Conservation (phyloP, 306 rosid genomes). For the Pachyrhizus erosus region DNA sequence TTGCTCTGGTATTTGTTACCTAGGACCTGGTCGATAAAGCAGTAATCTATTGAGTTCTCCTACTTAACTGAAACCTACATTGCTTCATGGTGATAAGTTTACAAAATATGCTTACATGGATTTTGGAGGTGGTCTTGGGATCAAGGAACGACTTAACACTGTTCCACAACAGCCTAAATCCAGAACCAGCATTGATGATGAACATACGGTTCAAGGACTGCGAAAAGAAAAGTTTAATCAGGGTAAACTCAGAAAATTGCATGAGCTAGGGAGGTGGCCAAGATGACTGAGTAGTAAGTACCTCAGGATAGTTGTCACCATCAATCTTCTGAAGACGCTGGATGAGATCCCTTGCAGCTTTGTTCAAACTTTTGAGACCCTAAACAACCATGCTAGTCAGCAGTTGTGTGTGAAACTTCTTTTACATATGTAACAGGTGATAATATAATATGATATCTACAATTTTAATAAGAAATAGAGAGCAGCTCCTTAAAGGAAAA, state of each 20-base stretch:
- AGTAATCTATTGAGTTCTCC: slow-evolving; percentile 39
- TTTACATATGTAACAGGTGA: slow-evolving; percentile 7
- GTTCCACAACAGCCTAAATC: slow-evolving; percentile 93
- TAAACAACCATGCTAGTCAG: slow-evolving; percentile 27
- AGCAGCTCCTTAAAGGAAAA: not conserved
- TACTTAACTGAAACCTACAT: slow-evolving; percentile 24
- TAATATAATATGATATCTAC: not conserved
- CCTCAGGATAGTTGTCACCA: slow-evolving; percentile 98
- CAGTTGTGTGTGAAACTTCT: slow-evolving; percentile 6
- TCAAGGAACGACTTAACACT: slow-evolving; percentile 90
- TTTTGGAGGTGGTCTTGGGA: slow-evolving; percentile 90
- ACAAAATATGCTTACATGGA: slow-evolving; percentile 58
- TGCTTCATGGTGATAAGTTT: slow-evolving; percentile 1
- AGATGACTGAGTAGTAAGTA: slow-evolving; percentile 44
- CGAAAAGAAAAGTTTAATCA: slow-evolving; percentile 19
- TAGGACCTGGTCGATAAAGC: slow-evolving; percentile 69
- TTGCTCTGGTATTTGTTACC: slow-evolving; percentile 96
- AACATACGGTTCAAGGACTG: slow-evolving; percentile 92
- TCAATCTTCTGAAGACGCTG: slow-evolving; percentile 88
- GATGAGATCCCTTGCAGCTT: slow-evolving; percentile 90
- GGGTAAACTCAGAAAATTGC: slow-evolving; percentile 6
- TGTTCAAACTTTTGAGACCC: slow-evolving; percentile 87
- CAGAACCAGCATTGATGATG: slow-evolving; percentile 97
- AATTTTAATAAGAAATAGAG: not conserved
- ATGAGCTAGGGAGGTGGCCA: slow-evolving; percentile 15